Conservation (phyloP, 306 rosid species). For the Aeschynomene evenia region DNA sequence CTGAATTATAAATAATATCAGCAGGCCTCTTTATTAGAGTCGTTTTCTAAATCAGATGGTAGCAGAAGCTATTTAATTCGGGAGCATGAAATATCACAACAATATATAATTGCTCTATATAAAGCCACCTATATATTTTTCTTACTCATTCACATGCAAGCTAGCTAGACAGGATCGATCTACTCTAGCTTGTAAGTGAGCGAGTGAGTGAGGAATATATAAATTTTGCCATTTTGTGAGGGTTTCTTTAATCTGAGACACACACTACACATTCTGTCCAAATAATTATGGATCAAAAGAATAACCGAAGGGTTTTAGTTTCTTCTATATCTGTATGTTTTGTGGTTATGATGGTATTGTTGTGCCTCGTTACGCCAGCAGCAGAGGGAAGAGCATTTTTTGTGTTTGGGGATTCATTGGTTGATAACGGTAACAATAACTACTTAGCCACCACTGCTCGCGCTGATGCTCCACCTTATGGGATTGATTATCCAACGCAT, state of each 20-base stretch:
- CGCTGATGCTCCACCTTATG: constrained; percentile 80
- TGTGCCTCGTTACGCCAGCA: constrained; percentile 15
- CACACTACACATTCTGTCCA: no score
- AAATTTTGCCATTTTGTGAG: neutral
- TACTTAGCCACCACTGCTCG: constrained; percentile 79
- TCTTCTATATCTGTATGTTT: neutral
- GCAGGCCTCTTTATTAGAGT: constrained; percentile 1
- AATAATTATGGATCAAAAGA: constrained; percentile 32
- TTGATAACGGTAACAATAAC: constrained; percentile 88
- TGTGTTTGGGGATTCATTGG: constrained; percentile 90
- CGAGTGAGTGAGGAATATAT: neutral
- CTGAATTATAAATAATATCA: constrained; percentile 6
- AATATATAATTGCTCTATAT: constrained; percentile 35
- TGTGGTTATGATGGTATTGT: neutral
- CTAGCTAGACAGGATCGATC: no score
- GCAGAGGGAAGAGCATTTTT: constrained; percentile 60
- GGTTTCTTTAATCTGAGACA: neutral
- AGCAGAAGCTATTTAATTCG: constrained; percentile 35
- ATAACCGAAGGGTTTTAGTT: neutral
- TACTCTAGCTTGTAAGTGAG: no score
- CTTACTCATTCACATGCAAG: neutral
- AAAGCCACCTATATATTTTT: constrained; percentile 9
- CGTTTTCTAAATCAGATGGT: constrained; percentile 3
- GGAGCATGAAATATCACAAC: constrained; percentile 20
- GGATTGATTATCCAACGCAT: constrained; percentile 74